phyloP scores from a whole-genome alignment of 1,284 basidiomycete genomes.

The Hemileia vastatrix region DNA sequence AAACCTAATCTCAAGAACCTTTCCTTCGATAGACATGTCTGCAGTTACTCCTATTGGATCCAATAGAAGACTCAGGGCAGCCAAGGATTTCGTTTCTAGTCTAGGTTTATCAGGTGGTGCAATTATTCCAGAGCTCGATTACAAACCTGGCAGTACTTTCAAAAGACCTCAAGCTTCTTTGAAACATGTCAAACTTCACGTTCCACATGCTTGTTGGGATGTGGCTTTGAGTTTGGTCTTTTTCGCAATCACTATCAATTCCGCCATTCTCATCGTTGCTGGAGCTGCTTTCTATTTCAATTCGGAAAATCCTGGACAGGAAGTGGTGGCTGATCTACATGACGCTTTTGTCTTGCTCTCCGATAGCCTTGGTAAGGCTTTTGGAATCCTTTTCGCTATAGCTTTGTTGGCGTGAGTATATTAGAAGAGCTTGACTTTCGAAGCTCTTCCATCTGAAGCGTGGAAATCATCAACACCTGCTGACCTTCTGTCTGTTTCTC shows the following conservation, averaged over 20 bases:
- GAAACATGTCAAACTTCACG: constrained; percentile 31
- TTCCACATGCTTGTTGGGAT: constrained; percentile 39
- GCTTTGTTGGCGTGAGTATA: constrained; percentile 68
- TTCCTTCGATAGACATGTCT: no score
- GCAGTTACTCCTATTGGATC: no score
- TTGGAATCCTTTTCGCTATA: constrained; percentile 73
- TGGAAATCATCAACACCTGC: no score
- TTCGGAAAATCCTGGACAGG: constrained; percentile 32
- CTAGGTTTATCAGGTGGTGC: no score
- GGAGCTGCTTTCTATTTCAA: constrained; percentile 54
- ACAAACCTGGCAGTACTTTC: no score
- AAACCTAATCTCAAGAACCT: no score
- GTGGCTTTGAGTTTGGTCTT: constrained; percentile 53
- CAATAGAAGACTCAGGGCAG: no score
- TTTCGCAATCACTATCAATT: constrained; percentile 78
- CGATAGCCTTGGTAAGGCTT: constrained; percentile 57
- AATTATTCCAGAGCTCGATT: no score
- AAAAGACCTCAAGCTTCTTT: constrained; percentile 2
- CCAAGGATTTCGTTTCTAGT: no score
- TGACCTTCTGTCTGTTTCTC: no score
- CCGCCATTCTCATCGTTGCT: constrained; percentile 52
- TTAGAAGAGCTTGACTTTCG: no score
- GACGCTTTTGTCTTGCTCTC: constrained; percentile 68
- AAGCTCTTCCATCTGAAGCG: no score
- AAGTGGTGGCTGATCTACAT: constrained; percentile 60